A percentile compares a stretch with the other conserved stretches of the same genome.
Conservation (phyloP, 83 land plant species). For the Thuja plicata region DNA sequence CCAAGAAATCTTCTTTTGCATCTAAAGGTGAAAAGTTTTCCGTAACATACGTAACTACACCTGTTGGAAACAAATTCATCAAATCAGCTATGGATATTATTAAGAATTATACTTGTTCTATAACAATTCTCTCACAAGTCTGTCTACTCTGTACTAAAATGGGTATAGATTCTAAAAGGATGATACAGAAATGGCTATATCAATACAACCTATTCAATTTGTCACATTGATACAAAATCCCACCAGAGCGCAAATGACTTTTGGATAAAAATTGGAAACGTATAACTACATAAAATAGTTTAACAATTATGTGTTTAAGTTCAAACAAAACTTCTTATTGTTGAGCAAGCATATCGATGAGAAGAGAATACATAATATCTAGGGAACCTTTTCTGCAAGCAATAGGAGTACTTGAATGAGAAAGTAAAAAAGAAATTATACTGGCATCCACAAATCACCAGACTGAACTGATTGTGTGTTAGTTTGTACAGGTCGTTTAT, state of each 20-base stretch:
- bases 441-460: not conserved
- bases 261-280: not conserved
- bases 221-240: not conserved
- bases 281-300: not conserved
- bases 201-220: conserved; percentile 1
- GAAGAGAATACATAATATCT: not conserved
- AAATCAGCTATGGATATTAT: not conserved
- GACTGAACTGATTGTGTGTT: not conserved
- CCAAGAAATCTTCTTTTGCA: conserved; percentile 46
- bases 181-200: not conserved
- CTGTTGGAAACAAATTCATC: conserved; percentile 19
- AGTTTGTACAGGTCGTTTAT: too few species aligned
- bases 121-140: not conserved
- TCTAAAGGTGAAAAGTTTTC: conserved; percentile 38
- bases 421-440: not conserved
- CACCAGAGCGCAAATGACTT: not conserved
- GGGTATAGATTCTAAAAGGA: not conserved
- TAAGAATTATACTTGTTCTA: not conserved
- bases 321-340: not conserved
- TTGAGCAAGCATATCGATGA: not conserved
- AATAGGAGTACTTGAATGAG: not conserved
- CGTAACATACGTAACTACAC: conserved; percentile 52
- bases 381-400: not conserved
- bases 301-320: not conserved
- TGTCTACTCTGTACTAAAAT: not conserved